These are phyloP conservation scores for Hanseniaspora mollemarum DNA, from an alignment of 805 yeast species.

Conservation along the genomic window DNA sequence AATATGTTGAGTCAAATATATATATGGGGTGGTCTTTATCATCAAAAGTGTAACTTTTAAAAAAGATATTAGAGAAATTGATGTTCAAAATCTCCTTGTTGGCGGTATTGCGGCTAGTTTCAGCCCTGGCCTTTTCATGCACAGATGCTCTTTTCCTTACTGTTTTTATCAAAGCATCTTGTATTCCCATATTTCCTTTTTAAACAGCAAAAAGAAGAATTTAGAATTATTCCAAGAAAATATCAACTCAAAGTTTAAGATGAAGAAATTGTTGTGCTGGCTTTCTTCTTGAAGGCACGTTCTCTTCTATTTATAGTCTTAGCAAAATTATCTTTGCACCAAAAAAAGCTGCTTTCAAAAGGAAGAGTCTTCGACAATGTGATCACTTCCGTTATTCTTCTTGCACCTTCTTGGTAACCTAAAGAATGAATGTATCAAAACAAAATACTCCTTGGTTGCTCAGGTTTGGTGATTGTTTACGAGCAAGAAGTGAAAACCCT, in stretches of 20 bases:
- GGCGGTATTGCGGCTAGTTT: background rate
- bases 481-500: background rate
- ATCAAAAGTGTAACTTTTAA: constrained; percentile 50
- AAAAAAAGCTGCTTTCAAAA: too few species aligned
- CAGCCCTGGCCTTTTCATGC: constrained; percentile 23
- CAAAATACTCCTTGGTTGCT: too few species aligned
- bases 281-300: too few species aligned
- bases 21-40: constrained; percentile 64
- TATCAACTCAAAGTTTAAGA: background rate
- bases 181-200: constrained; percentile 13
- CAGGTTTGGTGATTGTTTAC: background rate
- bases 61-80: constrained; percentile 38
- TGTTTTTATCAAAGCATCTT: constrained; percentile 3
- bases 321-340: too few species aligned
- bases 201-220: too few species aligned
- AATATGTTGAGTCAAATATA: constrained; percentile 69
- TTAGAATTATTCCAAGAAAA: too few species aligned
- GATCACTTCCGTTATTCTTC: too few species aligned
- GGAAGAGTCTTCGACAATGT: too few species aligned
- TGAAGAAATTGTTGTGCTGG: too few species aligned
- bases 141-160: constrained; percentile 17
- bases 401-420: too few species aligned
- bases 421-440: too few species aligned
- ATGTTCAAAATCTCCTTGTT: constrained; percentile 23
- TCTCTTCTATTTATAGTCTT: too few species aligned